phyloP scores from a whole-genome alignment of 345 rosid genomes.

The Murraya koenigii region DNA sequence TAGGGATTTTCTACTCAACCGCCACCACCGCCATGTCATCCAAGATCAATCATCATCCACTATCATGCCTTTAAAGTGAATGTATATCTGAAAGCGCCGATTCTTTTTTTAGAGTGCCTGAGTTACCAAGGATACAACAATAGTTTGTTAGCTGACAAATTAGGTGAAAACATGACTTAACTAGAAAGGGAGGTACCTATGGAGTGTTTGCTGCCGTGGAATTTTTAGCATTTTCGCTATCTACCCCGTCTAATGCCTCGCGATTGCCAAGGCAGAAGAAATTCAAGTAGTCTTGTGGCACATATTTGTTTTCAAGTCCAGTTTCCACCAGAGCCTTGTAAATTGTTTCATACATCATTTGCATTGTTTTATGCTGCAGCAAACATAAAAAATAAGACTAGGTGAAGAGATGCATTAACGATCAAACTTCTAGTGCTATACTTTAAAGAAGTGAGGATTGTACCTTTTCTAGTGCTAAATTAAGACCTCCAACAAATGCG shows the following conservation, averaged over 20 bases:
- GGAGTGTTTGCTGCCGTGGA: slow-evolving; percentile 38
- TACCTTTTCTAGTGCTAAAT: slow-evolving; percentile 94
- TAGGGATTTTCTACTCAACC: no score
- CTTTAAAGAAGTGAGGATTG: not conserved
- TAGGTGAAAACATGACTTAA: not conserved
- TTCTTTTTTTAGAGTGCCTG: slow-evolving; percentile 65
- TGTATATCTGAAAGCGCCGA: slow-evolving; percentile 82
- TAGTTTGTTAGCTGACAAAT: slow-evolving; percentile 4
- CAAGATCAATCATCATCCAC: slow-evolving; percentile 96
- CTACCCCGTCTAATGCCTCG: slow-evolving; percentile 46
- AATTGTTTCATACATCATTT: slow-evolving; percentile 88
- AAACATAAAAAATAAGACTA: slow-evolving; percentile 4
- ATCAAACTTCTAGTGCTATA: not conserved
- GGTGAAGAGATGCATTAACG: not conserved
- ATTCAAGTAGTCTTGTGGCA: slow-evolving; percentile 85
- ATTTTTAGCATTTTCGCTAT: slow-evolving; percentile 21
- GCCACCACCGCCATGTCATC: no score
- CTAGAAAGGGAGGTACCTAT: slow-evolving; percentile 39
- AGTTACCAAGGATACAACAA: not conserved
- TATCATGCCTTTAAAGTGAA: slow-evolving; percentile 94
- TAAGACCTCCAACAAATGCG: slow-evolving; percentile 78
- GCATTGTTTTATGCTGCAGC: slow-evolving; percentile 84
- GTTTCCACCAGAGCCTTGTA: slow-evolving; percentile 75
- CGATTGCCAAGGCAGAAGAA: slow-evolving; percentile 97
- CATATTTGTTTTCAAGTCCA: slow-evolving; percentile 65